phyloP scores from a whole-genome alignment of 169 alveolate genomes.

The Plasmodium knowlesi region DNA sequence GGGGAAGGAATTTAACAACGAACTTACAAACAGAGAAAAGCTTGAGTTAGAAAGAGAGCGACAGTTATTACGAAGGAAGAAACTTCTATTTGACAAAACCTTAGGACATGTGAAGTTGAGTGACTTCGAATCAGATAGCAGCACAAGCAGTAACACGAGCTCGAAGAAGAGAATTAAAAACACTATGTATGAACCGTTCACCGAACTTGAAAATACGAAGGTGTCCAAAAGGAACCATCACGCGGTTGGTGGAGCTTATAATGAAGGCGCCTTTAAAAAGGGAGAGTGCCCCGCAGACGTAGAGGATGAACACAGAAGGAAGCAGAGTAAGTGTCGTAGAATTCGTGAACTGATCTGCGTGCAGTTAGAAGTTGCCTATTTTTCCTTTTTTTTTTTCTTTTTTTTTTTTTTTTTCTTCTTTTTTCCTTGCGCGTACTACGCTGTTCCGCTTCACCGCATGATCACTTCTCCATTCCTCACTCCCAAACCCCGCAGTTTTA shows the following conservation, averaged over 20 bases:
- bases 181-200: conserved; percentile 41
- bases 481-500: conserved; percentile 4
- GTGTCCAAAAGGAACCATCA: conserved; percentile 13
- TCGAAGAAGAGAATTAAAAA: conserved; percentile 16
- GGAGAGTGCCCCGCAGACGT: conserved; percentile 23
- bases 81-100: conserved; percentile 19
- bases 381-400: too few relatives aligned
- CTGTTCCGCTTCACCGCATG: not conserved
- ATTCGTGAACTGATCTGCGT: not conserved
- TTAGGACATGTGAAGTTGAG: conserved; percentile 60
- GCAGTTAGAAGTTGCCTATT: not conserved
- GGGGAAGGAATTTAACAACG: conserved; percentile 60
- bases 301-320: conserved; percentile 28
- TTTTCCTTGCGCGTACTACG: not conserved
- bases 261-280: conserved; percentile 24
- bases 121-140: conserved; percentile 74
- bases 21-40: conserved; percentile 71
- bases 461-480: not conserved
- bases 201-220: conserved; percentile 22
- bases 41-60: conserved; percentile 53
- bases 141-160: conserved; percentile 19
- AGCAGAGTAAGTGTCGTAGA: conserved; percentile 1
- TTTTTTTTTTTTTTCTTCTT: not conserved
- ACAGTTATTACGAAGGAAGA: conserved; percentile 47
- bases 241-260: not conserved